Evolutionary conservation across 371 early-diverging fungal species (phyloP), one percentile per base, ranked within the genome.

Genomic region (Mortierella sp.): DNA sequence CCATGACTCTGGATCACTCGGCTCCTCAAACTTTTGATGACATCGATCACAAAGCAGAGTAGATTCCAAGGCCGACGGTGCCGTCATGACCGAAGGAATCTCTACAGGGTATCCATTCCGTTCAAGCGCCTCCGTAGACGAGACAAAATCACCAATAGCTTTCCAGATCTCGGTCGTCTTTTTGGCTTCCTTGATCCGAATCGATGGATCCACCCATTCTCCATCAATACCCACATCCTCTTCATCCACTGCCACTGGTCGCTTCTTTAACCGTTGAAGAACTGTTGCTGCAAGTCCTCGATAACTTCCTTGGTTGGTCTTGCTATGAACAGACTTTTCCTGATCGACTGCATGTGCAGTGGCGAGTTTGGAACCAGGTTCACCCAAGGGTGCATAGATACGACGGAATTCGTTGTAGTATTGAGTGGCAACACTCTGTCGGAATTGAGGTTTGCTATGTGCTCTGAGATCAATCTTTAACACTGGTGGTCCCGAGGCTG

Each of bases 221-320:
- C 85, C 86, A 56, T 84, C 85, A 14, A 87, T 79, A 1, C 87
- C 89, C n/a, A 85, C 66, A 62, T 88, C 87, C 0, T 63, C 43
- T 0, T 59, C 58, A 18, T 70, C 56, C 0, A 47, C 61, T 16
- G 86, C 80, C 0, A 61, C 57, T 1, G 86, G 82, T 25, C 87
- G 64, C 56, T 84, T 85, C 57, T 89, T 89, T 14, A 89, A 67
- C 7, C 80, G 69, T 68, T 83, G 81, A 19, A 89, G 57, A n/a
- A 72, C 71, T 0, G 76, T 75, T 21, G 82, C 74, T 1, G 89
- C 85, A 28, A 79, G 68, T 25, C 84, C 83, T 25, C 87, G 85
- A 57, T 89, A 89, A 12, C 85, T 87, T 7, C 79, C 79, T 25
- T 62, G 62, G 19, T 72, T 79, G 1, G 79, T 72, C 56, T 79